These are phyloP conservation scores for Erysimum cheiranthoides DNA, from an alignment of 345 rosid species.

Conservation along the genomic window DNA sequence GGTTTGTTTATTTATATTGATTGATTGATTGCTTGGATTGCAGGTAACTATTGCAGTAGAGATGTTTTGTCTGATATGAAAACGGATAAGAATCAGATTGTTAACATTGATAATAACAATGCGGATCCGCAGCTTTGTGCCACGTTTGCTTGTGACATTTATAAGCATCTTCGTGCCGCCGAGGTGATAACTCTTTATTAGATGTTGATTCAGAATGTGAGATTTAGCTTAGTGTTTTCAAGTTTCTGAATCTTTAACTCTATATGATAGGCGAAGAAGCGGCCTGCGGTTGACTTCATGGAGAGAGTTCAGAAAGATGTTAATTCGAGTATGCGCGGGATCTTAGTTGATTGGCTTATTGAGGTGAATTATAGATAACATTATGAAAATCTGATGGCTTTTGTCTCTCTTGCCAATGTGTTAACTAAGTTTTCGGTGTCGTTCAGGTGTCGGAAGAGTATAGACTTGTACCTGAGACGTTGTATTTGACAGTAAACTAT, in stretches of 20 bases:
- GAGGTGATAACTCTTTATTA: constrained; percentile 51
- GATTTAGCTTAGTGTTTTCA: background rate
- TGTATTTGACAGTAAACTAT: constrained; percentile 85
- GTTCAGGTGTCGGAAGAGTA: constrained; percentile 93
- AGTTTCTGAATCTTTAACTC: constrained; percentile 3
- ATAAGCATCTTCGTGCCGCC: constrained; percentile 70
- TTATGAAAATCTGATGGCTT: background rate
- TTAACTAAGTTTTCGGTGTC: background rate
- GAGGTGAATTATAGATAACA: constrained; percentile 58
- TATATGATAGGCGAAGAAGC: constrained; percentile 66
- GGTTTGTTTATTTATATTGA: background rate
- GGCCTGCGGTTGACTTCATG: constrained; percentile 80
- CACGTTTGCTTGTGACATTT: constrained; percentile 61
- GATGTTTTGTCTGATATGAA: constrained; percentile 59
- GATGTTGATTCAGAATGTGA: background rate
- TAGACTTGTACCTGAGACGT: constrained; percentile 91
- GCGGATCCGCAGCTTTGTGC: constrained; percentile 87
- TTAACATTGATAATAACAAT: constrained; percentile 60
- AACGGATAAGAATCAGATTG: constrained; percentile 49
- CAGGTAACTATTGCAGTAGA: constrained; percentile 69
- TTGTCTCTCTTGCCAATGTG: background rate
- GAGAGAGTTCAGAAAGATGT: constrained; percentile 85
- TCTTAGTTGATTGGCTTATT: constrained; percentile 93
- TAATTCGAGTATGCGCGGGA: constrained; percentile 82
- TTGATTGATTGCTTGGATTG: constrained; percentile 28